Conservation (phyloP, 352 stramenopile genomes). For the Globisporangium nagaii region DNA sequence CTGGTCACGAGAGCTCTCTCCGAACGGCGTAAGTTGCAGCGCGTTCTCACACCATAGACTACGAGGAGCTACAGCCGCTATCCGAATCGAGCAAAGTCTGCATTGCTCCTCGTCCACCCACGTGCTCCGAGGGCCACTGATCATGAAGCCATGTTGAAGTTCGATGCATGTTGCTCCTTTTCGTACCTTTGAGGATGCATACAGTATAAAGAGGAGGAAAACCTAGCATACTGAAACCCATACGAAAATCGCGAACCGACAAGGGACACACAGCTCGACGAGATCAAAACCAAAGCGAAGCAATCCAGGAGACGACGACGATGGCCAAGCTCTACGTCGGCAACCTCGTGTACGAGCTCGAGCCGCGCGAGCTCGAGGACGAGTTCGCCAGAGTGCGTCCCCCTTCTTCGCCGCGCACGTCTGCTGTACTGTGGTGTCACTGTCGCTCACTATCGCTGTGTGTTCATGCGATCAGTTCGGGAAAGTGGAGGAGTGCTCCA, state of each 20-base stretch:
- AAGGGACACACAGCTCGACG: background rate
- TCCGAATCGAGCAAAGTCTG: too few relatives aligned
- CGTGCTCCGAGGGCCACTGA: too few relatives aligned
- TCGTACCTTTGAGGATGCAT: background rate
- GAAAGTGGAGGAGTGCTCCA: constrained; percentile 30
- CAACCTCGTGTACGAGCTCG: constrained; percentile 51
- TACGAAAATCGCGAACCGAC: background rate
- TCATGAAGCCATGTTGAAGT: background rate
- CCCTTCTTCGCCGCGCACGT: background rate
- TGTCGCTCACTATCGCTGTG: background rate
- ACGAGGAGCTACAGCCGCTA: too few relatives aligned
- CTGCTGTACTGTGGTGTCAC: background rate
- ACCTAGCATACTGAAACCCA: background rate
- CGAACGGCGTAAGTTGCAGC: too few relatives aligned
- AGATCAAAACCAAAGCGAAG: background rate
- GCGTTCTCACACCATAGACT: too few relatives aligned
- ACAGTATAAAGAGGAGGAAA: background rate
- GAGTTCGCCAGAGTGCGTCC: constrained; percentile 36
- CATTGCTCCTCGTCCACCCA: too few relatives aligned
- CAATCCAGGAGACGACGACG: constrained; percentile 15
- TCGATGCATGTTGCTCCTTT: background rate
- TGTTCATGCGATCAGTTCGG: constrained; percentile 27
- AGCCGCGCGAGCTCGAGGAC: constrained; percentile 35
- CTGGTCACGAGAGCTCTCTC: too few relatives aligned
- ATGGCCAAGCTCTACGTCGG: constrained; percentile 69